These are phyloP conservation scores for Penicillium brevicompactum DNA, from an alignment of 2,329 filamentous ascomycete genomes.

Conservation along the genomic window DNA sequence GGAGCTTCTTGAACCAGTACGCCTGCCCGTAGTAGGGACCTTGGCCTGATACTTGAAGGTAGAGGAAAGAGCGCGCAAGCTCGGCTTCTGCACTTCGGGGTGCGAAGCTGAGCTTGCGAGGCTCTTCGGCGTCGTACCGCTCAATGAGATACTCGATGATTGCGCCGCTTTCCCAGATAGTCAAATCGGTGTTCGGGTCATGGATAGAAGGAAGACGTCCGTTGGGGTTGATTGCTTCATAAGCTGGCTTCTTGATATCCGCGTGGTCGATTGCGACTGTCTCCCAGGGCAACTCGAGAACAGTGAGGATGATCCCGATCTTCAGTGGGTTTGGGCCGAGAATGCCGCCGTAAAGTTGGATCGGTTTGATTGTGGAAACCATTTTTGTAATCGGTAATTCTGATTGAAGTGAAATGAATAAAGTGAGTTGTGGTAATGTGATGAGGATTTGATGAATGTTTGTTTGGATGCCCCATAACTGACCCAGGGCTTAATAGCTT, in stretches of 20 bases:
- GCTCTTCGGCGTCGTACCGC: conserved; percentile 44
- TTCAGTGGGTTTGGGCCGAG: conserved; percentile 29
- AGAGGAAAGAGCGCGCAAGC: conserved; percentile 48
- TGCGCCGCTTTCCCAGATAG: conserved; percentile 49
- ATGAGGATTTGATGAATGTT: not conserved
- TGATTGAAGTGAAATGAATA: not conserved
- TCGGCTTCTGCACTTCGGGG: conserved; percentile 38
- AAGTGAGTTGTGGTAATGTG: not conserved
- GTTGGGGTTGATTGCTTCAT: conserved; percentile 33
- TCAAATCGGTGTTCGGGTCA: conserved; percentile 42
- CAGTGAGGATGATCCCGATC: conserved; percentile 32
- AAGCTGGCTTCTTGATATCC: conserved; percentile 35
- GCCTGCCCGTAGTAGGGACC: conserved; percentile 54
- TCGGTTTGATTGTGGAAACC: conserved; percentile 3
- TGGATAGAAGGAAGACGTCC: conserved; percentile 39
- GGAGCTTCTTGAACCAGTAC: conserved; percentile 45
- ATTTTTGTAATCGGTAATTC: not conserved
- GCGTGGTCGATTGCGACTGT: conserved; percentile 14
- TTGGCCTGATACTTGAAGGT: conserved; percentile 50
- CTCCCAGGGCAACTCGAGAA: conserved; percentile 36
- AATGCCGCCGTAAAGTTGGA: conserved; percentile 7
- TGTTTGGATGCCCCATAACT: not conserved
- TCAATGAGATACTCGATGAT: conserved; percentile 50
- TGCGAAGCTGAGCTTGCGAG: conserved; percentile 37
- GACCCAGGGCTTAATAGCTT: too few species aligned